Conservation (phyloP, 139 green algal species). For the Astrephomene gubernaculifera region DNA sequence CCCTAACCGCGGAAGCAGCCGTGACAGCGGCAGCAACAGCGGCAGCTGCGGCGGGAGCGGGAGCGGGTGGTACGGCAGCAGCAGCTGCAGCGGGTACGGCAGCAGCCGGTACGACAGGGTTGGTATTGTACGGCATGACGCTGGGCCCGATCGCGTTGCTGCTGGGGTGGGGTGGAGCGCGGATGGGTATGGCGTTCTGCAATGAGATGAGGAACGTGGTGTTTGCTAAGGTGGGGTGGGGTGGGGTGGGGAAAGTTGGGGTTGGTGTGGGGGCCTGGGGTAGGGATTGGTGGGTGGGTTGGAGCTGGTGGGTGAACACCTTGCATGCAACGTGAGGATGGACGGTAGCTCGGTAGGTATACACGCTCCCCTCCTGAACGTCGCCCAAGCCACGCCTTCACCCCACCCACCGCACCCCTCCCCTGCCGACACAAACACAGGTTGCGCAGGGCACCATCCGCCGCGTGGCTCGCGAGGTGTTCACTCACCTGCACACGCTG, state of each 20-base stretch:
- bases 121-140: slow-evolving; percentile 45
- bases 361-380: background rate
- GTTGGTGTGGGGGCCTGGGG: background rate
- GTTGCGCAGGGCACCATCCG: slow-evolving; percentile 79
- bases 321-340: too few relatives aligned
- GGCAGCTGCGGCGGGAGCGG: background rate
- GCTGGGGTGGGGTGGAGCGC: slow-evolving; percentile 61
- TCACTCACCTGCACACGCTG: slow-evolving; percentile 90
- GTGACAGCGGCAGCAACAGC: background rate
- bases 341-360: too few relatives aligned
- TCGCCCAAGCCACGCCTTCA: background rate
- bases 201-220: slow-evolving; percentile 92
- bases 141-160: slow-evolving; percentile 82
- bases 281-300: background rate
- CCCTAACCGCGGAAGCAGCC: slow-evolving; percentile 62
- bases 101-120: background rate
- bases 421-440: background rate
- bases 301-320: too few relatives aligned
- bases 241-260: background rate
- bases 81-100: background rate
- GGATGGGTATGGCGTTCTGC: slow-evolving; percentile 74
- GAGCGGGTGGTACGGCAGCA: background rate
- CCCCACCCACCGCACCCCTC: background rate
- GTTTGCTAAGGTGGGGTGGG: slow-evolving; percentile 84
- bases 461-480: slow-evolving; percentile 78